phyloP scores from a whole-genome alignment of 2,329 filamentous ascomycete genomes.

The Colletotrichum noveboracense region DNA sequence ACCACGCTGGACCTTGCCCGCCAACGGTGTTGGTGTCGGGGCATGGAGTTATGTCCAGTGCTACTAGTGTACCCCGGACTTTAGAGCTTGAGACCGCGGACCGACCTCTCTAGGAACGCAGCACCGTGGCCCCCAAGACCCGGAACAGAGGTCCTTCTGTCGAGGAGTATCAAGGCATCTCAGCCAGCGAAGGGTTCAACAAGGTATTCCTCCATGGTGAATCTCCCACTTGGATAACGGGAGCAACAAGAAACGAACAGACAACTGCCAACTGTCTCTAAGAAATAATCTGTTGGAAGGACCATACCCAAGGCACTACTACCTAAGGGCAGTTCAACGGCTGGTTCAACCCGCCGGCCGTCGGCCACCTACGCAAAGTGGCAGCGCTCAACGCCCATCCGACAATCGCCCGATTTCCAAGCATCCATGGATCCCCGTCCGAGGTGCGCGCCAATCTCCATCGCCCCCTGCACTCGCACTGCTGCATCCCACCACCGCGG shows the following conservation, averaged over 20 bases:
- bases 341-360: neutral
- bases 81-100: conserved; percentile 8
- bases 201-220: neutral
- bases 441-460: neutral
- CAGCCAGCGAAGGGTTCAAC: neutral
- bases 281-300: neutral
- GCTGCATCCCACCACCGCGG: conserved; percentile 20
- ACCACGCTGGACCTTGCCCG: neutral
- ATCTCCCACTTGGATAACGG: neutral
- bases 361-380: neutral
- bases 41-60: neutral
- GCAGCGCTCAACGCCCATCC: conserved; percentile 11
- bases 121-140: neutral
- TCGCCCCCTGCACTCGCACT: neutral
- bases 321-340: neutral
- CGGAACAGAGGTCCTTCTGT: neutral
- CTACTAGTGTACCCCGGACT: conserved; percentile 16
- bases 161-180: neutral
- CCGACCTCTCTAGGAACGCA: neutral
- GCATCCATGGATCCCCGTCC: conserved; percentile 8
- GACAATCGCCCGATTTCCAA: conserved; percentile 20
- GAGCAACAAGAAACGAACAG: neutral
- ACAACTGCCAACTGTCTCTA: neutral
- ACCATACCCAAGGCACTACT: neutral
- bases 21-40: neutral